These are phyloP conservation scores for Debaryomyces singareniensis DNA, from an alignment of 1,139 yeast species.

Conservation along the genomic window DNA sequence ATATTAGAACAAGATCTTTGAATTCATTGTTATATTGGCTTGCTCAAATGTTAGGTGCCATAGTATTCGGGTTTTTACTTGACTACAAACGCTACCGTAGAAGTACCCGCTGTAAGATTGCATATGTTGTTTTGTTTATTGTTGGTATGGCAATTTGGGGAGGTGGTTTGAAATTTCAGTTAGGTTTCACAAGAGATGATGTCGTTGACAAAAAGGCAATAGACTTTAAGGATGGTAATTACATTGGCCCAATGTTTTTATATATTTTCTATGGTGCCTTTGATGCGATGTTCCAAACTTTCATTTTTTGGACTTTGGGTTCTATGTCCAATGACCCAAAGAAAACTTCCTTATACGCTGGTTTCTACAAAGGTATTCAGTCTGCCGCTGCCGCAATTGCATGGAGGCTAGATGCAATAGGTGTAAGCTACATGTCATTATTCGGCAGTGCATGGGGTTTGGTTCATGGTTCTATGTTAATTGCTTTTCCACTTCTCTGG, in stretches of 20 bases:
- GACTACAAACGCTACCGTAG: constrained; percentile 40
- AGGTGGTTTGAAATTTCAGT: constrained; percentile 52
- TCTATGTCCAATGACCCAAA: constrained; percentile 52
- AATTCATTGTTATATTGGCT: constrained; percentile 58
- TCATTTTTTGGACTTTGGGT: constrained; percentile 52
- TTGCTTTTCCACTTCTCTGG: constrained; percentile 34
- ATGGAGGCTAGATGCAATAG: constrained; percentile 51
- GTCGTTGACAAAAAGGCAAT: constrained; percentile 16
- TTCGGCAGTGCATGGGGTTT: constrained; percentile 57
- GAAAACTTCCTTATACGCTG: constrained; percentile 52
- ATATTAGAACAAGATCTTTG: constrained; percentile 53
- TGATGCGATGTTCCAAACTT: constrained; percentile 56
- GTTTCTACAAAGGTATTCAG: constrained; percentile 59
- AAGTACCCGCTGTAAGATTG: constrained; percentile 40
- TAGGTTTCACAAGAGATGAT: constrained; percentile 35
- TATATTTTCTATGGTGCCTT: constrained; percentile 55
- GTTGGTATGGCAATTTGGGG: constrained; percentile 52
- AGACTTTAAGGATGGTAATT: constrained; percentile 40
- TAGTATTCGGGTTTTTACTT: constrained; percentile 39
- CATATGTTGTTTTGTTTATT: constrained; percentile 37
- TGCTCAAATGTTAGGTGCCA: constrained; percentile 54
- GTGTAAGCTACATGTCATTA: constrained; percentile 34
- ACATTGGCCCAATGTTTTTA: constrained; percentile 55
- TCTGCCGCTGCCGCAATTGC: constrained; percentile 59
- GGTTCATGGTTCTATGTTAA: constrained; percentile 39